Evolutionary conservation across 345 rosid species (phyloP).

Genomic region (Lumnitzera racemosa): DNA sequence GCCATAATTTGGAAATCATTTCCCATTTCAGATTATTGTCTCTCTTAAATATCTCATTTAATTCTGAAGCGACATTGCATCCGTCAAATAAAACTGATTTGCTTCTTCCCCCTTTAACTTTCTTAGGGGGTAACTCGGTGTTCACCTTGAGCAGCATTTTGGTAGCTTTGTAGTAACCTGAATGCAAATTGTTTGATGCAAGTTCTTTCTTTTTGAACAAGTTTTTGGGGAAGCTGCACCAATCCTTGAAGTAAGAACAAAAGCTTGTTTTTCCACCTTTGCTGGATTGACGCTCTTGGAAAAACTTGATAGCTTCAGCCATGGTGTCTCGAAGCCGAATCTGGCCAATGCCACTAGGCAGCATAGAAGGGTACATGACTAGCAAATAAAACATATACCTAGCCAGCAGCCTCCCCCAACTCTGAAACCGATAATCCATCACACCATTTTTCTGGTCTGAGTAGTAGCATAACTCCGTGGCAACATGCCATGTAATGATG

Average conservation of each 20-base stretch:
- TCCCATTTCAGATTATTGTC: slow-evolving; percentile 1
- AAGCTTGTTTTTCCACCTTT: background rate
- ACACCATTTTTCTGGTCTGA: background rate
- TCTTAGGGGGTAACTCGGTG: slow-evolving; percentile 2
- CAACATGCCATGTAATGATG: slow-evolving; percentile 7
- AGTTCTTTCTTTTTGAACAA: background rate
- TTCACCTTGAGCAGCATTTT: slow-evolving; percentile 8
- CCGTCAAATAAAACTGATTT: slow-evolving; percentile 23
- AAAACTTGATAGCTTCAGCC: slow-evolving; percentile 4
- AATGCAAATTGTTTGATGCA: background rate
- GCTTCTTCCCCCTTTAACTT: slow-evolving; percentile 21
- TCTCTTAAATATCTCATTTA: background rate
- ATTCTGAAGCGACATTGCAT: slow-evolving; percentile 9
- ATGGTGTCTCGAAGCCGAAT: slow-evolving; percentile 3
- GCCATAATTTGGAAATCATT: slow-evolving; percentile 11
- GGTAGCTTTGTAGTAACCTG: background rate
- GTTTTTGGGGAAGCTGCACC: background rate
- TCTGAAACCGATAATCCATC: too few species aligned
- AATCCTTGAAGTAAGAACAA: background rate
- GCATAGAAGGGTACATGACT: slow-evolving; percentile 9
- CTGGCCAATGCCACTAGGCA: slow-evolving; percentile 4
- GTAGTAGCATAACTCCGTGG: slow-evolving; percentile 1
- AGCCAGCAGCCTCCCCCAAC: slow-evolving; percentile 1
- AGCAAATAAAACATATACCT: slow-evolving; percentile 11
- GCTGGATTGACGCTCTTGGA: background rate